A percentile compares a stretch with the other conserved stretches of the same genome.
phyloP scores from a whole-genome alignment of 2,329 filamentous ascomycete genomes.

The Sporothrix variecibatus region DNA sequence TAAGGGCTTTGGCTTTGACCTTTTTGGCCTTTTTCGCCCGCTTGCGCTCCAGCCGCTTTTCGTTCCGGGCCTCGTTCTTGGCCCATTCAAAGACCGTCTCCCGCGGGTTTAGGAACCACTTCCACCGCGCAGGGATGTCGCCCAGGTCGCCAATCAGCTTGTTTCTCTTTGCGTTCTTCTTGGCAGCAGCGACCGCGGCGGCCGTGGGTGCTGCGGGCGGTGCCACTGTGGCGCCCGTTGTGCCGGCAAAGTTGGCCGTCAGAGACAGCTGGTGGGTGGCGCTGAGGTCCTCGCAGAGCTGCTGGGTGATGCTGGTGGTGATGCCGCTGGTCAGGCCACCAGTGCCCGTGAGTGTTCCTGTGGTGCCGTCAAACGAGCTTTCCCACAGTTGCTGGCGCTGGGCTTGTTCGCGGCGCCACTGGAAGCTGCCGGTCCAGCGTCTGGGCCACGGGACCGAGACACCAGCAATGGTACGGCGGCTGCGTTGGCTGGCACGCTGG shows the following conservation, averaged over 20 bases:
- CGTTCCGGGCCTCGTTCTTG: neutral
- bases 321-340: neutral
- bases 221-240: neutral
- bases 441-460: conserved; percentile 15
- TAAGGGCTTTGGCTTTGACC: neutral
- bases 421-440: conserved; percentile 22
- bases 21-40: neutral
- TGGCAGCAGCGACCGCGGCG: neutral
- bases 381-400: conserved; percentile 19
- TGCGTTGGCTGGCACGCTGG: neutral
- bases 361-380: conserved; percentile 23
- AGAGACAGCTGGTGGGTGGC: neutral
- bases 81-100: conserved; percentile 20
- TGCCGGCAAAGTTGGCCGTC: neutral
- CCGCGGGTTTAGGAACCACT: conserved; percentile 20
- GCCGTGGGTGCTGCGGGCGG: neutral
- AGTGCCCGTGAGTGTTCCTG: neutral
- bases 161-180: neutral
- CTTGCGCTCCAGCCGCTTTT: conserved; percentile 5
- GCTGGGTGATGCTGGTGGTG: neutral
- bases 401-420: conserved; percentile 9
- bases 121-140: neutral
- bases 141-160: neutral
- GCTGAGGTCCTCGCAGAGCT: neutral
- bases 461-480: neutral